Base-by-base conservation (phyloP, 768 basidiomycete species). In the Boletus edulis region DNA sequence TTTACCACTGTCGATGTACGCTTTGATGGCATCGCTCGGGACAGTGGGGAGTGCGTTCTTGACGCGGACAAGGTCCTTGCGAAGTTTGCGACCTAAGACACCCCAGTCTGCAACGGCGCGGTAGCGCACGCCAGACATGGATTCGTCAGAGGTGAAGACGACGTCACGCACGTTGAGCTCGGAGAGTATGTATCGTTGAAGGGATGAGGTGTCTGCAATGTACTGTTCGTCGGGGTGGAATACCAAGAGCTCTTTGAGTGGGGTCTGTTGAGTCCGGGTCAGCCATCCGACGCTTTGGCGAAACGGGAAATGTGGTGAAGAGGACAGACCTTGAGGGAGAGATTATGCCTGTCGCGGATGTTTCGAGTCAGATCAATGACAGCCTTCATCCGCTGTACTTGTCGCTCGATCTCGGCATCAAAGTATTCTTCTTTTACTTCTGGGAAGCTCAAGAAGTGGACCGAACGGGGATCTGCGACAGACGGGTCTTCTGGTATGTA, bases 401-500 rank as follows among this genome's bases (percentile, higher is more conserved):
- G 89, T 46, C 95, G 85, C 74, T 98, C 94, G 62, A 98, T 94
- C 63, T 86, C 87, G 18, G 76, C 83, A 71, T 99, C 92, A 68
- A 97, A 94, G 76, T 98, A 98, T 59, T 95, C 94, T 62, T 91
- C 86, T 68, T 94, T 94, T 49, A 94, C 88, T 39, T 87, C 81
- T 0, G 97, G 97, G 86, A 97, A 98, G 50, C 83, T 81, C 57
- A 98, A 70, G 81, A 98, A 99, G 75, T 99, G 97, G 59, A 99
- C 76, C 4, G 97, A 98, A 55, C 97, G 89, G 7, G 87, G 81
- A 64, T 98, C 97, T 3, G 81, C 83, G 17, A 80, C 80, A 27
- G 76, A 69, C 18, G 84, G 80, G 60, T 91, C 82, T 56, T 85
- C 84, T 0, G 94, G 92, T 59, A 96, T 89, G 76, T 84, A 96